Percentiles rank a stretch among this genome's conserved stretches.
These are phyloP conservation scores for Punica granatum DNA, from an alignment of 345 rosid species.

Conservation along the genomic window DNA sequence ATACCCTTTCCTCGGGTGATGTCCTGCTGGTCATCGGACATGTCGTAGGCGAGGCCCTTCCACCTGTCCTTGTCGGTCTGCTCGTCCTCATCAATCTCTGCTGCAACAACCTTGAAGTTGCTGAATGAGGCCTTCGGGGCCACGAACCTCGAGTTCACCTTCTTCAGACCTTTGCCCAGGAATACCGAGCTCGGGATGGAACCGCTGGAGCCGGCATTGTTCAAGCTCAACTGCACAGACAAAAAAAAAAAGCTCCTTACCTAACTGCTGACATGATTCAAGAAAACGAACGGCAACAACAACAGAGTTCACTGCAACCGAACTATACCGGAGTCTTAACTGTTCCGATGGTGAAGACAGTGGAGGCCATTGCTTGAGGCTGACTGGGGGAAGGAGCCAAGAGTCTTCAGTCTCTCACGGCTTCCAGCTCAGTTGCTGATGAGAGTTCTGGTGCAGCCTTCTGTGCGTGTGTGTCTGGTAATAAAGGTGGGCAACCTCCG, in stretches of 20 bases:
- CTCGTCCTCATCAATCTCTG: slow-evolving; percentile 14
- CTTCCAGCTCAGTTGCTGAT: background rate
- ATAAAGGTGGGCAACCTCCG: slow-evolving; percentile 1
- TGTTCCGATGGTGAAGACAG: slow-evolving; percentile 12
- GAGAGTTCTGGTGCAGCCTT: no score
- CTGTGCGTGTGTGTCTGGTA: background rate
- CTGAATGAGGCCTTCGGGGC: slow-evolving; percentile 12
- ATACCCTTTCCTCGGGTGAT: slow-evolving; percentile 24
- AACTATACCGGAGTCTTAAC: slow-evolving; percentile 10
- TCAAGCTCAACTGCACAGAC: slow-evolving; percentile 19
- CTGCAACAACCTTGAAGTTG: slow-evolving; percentile 16
- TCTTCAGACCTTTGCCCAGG: slow-evolving; percentile 15
- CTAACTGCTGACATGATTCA: background rate
- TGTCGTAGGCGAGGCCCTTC: slow-evolving; percentile 17
- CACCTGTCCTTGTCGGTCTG: slow-evolving; percentile 15
- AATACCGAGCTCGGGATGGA: slow-evolving; percentile 15
- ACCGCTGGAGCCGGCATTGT: slow-evolving; percentile 11
- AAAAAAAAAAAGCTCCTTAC: background rate
- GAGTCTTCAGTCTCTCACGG: background rate
- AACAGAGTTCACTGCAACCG: background rate
- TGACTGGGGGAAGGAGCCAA: background rate
- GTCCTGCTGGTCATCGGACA: slow-evolving; percentile 24
- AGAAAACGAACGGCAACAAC: background rate
- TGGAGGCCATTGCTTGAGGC: slow-evolving; percentile 15
- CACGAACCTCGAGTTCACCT: slow-evolving; percentile 13